Conservation (phyloP, 805 yeast species). For the Ogataea haglerorum region DNA sequence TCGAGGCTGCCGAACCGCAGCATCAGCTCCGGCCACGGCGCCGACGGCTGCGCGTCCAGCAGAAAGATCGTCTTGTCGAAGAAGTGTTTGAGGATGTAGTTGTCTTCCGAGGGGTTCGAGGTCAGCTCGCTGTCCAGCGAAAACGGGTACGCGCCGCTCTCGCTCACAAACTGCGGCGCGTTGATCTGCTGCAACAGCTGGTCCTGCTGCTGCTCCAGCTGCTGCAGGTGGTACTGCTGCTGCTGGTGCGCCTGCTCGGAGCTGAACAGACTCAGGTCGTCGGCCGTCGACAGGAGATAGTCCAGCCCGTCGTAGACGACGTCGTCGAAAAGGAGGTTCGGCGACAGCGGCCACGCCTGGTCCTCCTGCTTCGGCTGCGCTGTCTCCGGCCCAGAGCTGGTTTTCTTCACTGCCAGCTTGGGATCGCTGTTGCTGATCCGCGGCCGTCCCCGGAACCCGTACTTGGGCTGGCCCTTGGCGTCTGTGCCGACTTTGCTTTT, state of each 20-base stretch:
- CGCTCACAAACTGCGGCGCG: constrained; percentile 8
- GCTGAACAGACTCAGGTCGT: constrained; percentile 15
- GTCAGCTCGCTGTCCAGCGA: constrained; percentile 7
- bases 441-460: constrained; percentile 45
- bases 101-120: constrained; percentile 44
- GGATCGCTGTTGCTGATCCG: constrained; percentile 32
- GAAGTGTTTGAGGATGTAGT: constrained; percentile 52
- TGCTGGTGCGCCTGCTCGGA: constrained; percentile 17
- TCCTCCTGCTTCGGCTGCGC: neutral
- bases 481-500: constrained; percentile 12
- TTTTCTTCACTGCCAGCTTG: neutral
- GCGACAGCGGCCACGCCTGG: neutral
- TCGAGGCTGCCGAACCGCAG: constrained; percentile 55
- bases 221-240: constrained; percentile 17
- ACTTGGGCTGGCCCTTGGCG: constrained; percentile 34
- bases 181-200: constrained; percentile 15
- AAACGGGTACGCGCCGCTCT: constrained; percentile 1
- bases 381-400: neutral
- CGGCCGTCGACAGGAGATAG: constrained; percentile 27
- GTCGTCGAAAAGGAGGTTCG: constrained; percentile 22
- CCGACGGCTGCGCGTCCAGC: constrained; percentile 56
- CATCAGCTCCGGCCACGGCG: constrained; percentile 61
- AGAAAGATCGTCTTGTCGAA: constrained; percentile 51
- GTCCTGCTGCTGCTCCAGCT: constrained; percentile 20
- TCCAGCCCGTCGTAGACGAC: constrained; percentile 33